Evolutionary conservation across 106 monocot genomes (phyloP).

Genomic region (Vanilla planifolia): DNA sequence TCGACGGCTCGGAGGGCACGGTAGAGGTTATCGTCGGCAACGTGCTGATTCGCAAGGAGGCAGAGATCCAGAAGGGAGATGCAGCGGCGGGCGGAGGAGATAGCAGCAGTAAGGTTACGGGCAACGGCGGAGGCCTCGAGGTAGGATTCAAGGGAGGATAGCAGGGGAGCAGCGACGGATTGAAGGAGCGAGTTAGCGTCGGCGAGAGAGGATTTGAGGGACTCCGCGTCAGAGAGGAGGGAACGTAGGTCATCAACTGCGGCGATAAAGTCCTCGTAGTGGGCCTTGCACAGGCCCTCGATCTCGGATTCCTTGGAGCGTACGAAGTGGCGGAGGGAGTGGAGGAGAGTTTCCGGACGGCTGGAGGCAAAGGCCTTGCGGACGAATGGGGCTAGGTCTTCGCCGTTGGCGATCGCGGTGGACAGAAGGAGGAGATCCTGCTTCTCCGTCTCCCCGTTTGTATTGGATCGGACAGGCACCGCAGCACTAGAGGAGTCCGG

Average conservation of each 20-base stretch:
- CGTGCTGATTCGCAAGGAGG: conserved; percentile 52
- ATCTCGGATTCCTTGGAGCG: conserved; percentile 89
- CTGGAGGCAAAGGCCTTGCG: conserved; percentile 81
- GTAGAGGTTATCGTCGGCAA: conserved; percentile 51
- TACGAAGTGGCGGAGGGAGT: conserved; percentile 57
- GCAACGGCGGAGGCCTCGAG: conserved; percentile 58
- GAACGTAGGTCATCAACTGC: conserved; percentile 98
- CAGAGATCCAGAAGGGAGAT: conserved; percentile 49
- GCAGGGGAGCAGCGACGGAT: conserved; percentile 64
- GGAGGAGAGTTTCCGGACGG: conserved; percentile 72
- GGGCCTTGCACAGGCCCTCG: conserved; percentile 82
- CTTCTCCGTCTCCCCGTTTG: conserved; percentile 12
- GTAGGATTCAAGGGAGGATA: conserved; percentile 61
- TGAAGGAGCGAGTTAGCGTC: conserved; percentile 67
- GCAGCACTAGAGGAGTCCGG: conserved; percentile 8
- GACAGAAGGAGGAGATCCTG: conserved; percentile 58
- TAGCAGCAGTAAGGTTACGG: conserved; percentile 50
- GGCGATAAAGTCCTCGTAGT: conserved; percentile 97
- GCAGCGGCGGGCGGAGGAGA: conserved; percentile 37
- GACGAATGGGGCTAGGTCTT: conserved; percentile 89
- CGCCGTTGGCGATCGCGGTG: conserved; percentile 79
- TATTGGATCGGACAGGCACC: background rate
- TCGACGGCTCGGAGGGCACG: conserved; percentile 67
- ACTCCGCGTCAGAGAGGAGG: conserved; percentile 82
- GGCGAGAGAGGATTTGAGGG: conserved; percentile 84